Percentiles rank a stretch among this genome's conserved stretches.
Evolutionary conservation across 495 filamentous ascomycete species (phyloP).

Genomic region (Aspergillus biplanus): DNA sequence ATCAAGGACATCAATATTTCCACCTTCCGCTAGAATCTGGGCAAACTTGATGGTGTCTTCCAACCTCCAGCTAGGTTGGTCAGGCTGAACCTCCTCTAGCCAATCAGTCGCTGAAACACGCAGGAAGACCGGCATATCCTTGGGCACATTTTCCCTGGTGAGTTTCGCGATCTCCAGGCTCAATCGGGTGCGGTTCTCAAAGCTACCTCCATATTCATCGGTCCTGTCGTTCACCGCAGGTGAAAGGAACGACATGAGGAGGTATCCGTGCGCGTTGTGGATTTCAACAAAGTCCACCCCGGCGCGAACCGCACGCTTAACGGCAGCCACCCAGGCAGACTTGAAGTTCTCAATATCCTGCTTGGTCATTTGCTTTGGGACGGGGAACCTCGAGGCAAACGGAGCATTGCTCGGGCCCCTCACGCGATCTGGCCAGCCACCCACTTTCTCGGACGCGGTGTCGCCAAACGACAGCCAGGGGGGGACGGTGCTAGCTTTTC

Average conservation of each 20-base stretch:
- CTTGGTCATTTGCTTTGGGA: slow-evolving; percentile 20
- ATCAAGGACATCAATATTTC: slow-evolving; percentile 67
- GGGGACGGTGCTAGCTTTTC: slow-evolving; percentile 73
- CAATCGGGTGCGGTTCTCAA: slow-evolving; percentile 60
- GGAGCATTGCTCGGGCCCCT: slow-evolving; percentile 58
- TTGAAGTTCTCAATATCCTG: slow-evolving; percentile 55
- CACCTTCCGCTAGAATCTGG: slow-evolving; percentile 54
- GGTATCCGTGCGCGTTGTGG: slow-evolving; percentile 24
- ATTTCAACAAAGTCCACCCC: slow-evolving; percentile 21
- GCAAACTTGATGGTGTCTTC: slow-evolving; percentile 61
- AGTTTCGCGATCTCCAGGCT: slow-evolving; percentile 21
- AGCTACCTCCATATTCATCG: slow-evolving; percentile 53
- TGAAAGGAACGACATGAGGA: slow-evolving; percentile 23
- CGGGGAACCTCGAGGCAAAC: slow-evolving; percentile 53
- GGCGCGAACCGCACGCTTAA: slow-evolving; percentile 49
- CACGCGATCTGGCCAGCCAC: slow-evolving; percentile 51
- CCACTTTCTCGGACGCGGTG: slow-evolving; percentile 20
- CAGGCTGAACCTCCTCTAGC: slow-evolving; percentile 53
- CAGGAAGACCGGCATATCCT: slow-evolving; percentile 68
- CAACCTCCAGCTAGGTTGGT: slow-evolving; percentile 57
- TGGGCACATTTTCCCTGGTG: slow-evolving; percentile 48
- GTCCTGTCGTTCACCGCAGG: slow-evolving; percentile 16
- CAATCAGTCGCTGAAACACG: slow-evolving; percentile 67
- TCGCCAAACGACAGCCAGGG: slow-evolving; percentile 64
- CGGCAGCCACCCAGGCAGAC: slow-evolving; percentile 56